Percentiles rank a stretch among this genome's conserved stretches.
phyloP scores from a whole-genome alignment of 495 filamentous ascomycete genomes.

The Penicillium argentinense region DNA sequence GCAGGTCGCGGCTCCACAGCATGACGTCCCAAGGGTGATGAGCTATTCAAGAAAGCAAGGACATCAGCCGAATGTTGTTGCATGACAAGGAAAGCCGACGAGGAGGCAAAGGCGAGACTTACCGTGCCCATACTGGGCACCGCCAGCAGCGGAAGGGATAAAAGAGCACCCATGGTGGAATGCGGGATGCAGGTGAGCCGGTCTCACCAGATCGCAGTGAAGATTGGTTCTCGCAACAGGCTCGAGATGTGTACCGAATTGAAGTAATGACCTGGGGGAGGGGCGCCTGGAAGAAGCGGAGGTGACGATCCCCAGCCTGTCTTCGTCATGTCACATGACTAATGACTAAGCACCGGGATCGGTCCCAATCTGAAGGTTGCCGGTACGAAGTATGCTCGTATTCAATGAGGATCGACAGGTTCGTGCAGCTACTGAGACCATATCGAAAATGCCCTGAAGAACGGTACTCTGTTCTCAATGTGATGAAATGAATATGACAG shows the following conservation, averaged over 20 bases:
- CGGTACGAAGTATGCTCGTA: conserved; percentile 20
- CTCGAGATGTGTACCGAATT: neutral
- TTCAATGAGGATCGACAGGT: neutral
- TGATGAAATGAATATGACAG: neutral
- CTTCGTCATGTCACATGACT: conserved; percentile 17
- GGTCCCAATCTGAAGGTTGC: neutral
- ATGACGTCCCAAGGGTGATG: conserved; percentile 74
- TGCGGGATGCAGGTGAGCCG: neutral
- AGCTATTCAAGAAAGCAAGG: conserved; percentile 50
- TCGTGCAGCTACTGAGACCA: neutral
- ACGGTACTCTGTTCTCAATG: neutral
- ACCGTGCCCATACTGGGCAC: conserved; percentile 85
- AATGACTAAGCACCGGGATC: neutral
- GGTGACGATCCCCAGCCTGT: conserved; percentile 15
- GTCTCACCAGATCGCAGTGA: neutral
- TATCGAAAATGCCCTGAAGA: neutral
- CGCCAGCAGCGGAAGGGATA: conserved; percentile 86
- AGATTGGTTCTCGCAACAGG: neutral
- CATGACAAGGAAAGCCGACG: neutral
- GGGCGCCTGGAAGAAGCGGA: neutral
- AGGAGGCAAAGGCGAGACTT: conserved; percentile 33
- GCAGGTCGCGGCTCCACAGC: conserved; percentile 93
- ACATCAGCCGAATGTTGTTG: conserved; percentile 41
- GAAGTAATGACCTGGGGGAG: neutral
- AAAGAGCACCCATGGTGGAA: conserved; percentile 76